Evolutionary conservation across 1,284 basidiomycete species (phyloP).

Genomic region (Irpex lacteus): DNA sequence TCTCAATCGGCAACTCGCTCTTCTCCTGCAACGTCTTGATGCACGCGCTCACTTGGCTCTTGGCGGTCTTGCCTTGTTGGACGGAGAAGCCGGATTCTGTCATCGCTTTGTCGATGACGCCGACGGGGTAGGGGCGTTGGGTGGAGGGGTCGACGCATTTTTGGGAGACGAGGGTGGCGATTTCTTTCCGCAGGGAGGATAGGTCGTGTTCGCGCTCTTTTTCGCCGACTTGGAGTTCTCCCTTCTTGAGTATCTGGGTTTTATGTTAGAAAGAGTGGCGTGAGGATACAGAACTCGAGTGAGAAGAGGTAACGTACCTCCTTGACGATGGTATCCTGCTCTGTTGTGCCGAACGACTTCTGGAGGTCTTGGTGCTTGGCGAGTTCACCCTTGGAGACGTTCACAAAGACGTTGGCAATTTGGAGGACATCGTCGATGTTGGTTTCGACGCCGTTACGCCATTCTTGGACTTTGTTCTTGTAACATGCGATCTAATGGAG

Average conservation of each 20-base stretch:
- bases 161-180: constrained; percentile 91
- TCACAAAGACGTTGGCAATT: constrained; percentile 94
- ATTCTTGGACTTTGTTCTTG: constrained; percentile 99
- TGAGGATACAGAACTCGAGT: background rate
- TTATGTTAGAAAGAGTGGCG: too few species aligned
- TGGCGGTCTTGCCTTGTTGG: constrained; percentile 86
- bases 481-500: constrained; percentile 90
- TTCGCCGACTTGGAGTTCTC: constrained; percentile 96
- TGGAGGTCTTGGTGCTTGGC: constrained; percentile 88
- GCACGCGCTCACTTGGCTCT: constrained; percentile 90
- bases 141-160: constrained; percentile 94
- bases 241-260: constrained; percentile 86
- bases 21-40: constrained; percentile 82
- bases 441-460: constrained; percentile 90
- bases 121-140: constrained; percentile 87
- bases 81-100: constrained; percentile 91
- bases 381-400: constrained; percentile 95
- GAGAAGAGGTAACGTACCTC: constrained; percentile 52
- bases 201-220: constrained; percentile 95
- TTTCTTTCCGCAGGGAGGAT: constrained; percentile 82
- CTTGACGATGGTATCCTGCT: constrained; percentile 74
- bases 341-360: constrained; percentile 86
- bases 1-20: constrained; percentile 85
- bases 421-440: constrained; percentile 96
- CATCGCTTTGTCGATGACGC: constrained; percentile 99